Base-by-base conservation (phyloP, 495 filamentous ascomycete genomes). In the Lophiostoma macrostomum region DNA sequence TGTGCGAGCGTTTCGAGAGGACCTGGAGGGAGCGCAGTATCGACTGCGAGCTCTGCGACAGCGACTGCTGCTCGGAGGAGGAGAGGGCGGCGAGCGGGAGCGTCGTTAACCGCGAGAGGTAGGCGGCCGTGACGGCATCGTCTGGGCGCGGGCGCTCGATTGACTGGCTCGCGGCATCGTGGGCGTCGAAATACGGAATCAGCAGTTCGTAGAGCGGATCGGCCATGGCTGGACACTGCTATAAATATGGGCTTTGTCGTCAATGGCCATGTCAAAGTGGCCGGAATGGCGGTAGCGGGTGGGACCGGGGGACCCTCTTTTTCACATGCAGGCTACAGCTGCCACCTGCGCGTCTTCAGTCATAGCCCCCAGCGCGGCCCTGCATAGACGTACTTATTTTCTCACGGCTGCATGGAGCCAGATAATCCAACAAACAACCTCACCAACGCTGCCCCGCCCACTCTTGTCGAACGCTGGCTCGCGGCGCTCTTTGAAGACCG, bases 1-100 rank as follows among this genome's bases (percentile, higher is more conserved):
- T 86, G 66, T 97, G 85, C n/a, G 93, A 96, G 55, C 88, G 87
- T 55, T 93, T 90, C 24, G 90, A 91, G 42, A 97, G 79, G 0
- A 83, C 79, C 64, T 99, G 93, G 1, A 97, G 78, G 10, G 90
- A 94, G 27, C 93, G 80, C 10, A 88, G 78, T n/a, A 86, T 81
- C 0, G 86, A 86, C 54, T 96, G 89, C 5, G 84, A 83, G 37
- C 86, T 78, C 59, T 96, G 88, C 0, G 83, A 69, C 35, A 97
- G 77, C 0, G 87, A 86, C 49, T 90, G 83, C 6, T 84, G 84
- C 63, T 99, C 94, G 25, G 79, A 80, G 29, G 80, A 76, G 25
- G 78, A 77, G 37, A 97, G 77, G 7, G 88, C 79, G 22, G 80
- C 72, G 38, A 96, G 74, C 1, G 91, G 81, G 38, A 91, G 83